Evolutionary conservation across 2,329 filamentous ascomycete genomes (phyloP), one percentile per base, ranked within the genome.

Genomic region (Hymenoscyphus salicellus): DNA sequence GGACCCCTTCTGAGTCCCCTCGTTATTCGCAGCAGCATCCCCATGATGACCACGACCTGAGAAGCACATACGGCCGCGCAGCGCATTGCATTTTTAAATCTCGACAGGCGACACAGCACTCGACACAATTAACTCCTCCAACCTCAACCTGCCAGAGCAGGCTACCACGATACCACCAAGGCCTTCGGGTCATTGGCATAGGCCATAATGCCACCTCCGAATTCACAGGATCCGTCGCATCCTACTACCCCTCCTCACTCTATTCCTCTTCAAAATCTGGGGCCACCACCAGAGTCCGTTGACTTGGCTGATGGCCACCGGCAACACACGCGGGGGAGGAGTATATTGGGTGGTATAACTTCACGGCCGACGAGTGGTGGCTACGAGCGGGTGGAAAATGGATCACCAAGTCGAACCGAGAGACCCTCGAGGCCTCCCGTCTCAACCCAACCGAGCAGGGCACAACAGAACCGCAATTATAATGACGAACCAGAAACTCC

Each of bases 221-320:
- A 80, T 70, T 77, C 79, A 60, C 77, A 80, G 65, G 77, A 80
- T 64, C 65, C 68, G 38, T 61, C 67, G 67, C 78, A 80, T 69
- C 77, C 78, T 67, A 80, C 83, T 32, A 77, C 79, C 56, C 75
- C 77, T 64, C 79, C 81, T 65, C 84, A 84, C 72, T 88, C 89
- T 67, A 93, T 95, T 78, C 90, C 89, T 65, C 80, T 94, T 65
- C 88, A 88, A 76, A 85, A 89, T 71, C 80, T 91, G 30, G 65
- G 71, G 69, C 76, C 71, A 14, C 74, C 74, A 58, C 72, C 75
- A n/a, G 74, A 75, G 66, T 70, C 70, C 16, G 66, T 63, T 30
- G 70, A 73, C 56, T 32, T 70, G 49, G 70, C 63, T 62, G 69
- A 72, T 68, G 72, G 69, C 58, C 64, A 58, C 36, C 66, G 65